These are phyloP conservation scores for Chlamydomonas reinhardtii DNA, from an alignment of 163 green algal genomes.

Conservation along the genomic window DNA sequence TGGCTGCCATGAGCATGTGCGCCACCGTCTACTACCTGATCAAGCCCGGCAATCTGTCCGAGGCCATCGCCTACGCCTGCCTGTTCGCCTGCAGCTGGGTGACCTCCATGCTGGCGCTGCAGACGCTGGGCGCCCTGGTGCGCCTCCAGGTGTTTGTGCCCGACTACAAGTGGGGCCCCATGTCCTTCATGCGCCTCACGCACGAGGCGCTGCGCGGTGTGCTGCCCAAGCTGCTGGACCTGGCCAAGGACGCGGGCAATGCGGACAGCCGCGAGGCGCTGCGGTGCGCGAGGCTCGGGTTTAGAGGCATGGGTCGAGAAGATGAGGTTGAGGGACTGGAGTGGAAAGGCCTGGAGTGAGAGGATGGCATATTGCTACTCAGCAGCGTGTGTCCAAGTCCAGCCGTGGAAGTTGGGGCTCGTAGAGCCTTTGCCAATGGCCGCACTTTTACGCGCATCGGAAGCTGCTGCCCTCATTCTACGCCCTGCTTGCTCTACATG, in stretches of 20 bases:
- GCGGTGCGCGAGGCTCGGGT: neutral
- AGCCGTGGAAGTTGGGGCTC: too few relatives aligned
- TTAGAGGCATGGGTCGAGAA: too few relatives aligned
- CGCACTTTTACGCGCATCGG: too few relatives aligned
- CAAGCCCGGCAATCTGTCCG: constrained; percentile 15
- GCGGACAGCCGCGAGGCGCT: neutral
- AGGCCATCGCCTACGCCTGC: constrained; percentile 44
- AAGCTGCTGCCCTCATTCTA: too few relatives aligned
- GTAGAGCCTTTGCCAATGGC: too few relatives aligned
- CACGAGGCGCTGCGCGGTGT: constrained; percentile 51
- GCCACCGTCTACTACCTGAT: constrained; percentile 56
- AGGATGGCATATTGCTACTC: too few relatives aligned
- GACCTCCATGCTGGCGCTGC: constrained; percentile 25
- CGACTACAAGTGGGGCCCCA: constrained; percentile 59
- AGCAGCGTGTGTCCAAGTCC: too few relatives aligned
- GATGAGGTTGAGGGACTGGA: too few relatives aligned
- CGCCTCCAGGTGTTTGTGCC: constrained; percentile 37
- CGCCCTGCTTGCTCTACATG: too few relatives aligned
- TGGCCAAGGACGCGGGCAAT: neutral
- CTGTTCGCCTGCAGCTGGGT: constrained; percentile 20
- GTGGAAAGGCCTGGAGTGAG: too few relatives aligned
- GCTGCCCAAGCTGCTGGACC: constrained; percentile 7
- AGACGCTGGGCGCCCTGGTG: constrained; percentile 21
- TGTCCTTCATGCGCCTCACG: constrained; percentile 53
- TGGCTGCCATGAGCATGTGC: constrained; percentile 54